Evolutionary conservation across 169 alveolate genomes (phyloP), one percentile per base, ranked within the genome.

Genomic region (Plasmodium chabaudi): DNA sequence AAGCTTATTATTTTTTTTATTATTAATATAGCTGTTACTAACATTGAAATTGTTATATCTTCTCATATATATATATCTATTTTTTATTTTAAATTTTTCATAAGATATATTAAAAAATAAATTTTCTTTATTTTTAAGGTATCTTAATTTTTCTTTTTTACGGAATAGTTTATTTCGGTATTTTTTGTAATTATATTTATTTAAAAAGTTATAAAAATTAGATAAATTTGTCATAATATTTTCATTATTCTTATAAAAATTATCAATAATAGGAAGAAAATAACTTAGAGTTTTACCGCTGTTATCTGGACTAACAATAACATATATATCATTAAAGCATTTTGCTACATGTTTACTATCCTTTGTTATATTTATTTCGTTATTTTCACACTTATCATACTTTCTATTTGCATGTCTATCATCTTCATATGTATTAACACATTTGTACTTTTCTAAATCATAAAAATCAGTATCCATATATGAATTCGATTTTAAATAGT

Each of bases 121-220:
- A 84, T 84, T 84, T 17, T 84, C 91, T 27, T 72, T 70, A 17
- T 63, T 67, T 49, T 61, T 69, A 42, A 51, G 42, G 70, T 21
- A 57, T 68, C 49, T 68, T 69, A 84, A 69, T 39, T 68, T 84
- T 69, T 84, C 91, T 57, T 69, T 84, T 63, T 84, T 84, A 19
- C 91, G 59, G 70, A 69, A 70, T 9, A 84, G 21, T 84, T 84
- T 84, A 63, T 84, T 84, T 69, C 56, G 72, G 68, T n/a, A 69
- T 25, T 84, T 84, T 68, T 84, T 84, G 53, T 84, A 84, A 84
- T 84, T 84, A 84, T 84, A 69, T 69, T 84, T 84, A 60, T 84
- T 84, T 55, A 84, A 69, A 51, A 84, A 84, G 19, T 84, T 39
- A 51, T 84, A 84, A 84, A 84, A 84, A 17, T 84, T 84, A 5